phyloP scores from a whole-genome alignment of 2,329 filamentous ascomycete genomes.

The Teratosphaeria nubilosa region DNA sequence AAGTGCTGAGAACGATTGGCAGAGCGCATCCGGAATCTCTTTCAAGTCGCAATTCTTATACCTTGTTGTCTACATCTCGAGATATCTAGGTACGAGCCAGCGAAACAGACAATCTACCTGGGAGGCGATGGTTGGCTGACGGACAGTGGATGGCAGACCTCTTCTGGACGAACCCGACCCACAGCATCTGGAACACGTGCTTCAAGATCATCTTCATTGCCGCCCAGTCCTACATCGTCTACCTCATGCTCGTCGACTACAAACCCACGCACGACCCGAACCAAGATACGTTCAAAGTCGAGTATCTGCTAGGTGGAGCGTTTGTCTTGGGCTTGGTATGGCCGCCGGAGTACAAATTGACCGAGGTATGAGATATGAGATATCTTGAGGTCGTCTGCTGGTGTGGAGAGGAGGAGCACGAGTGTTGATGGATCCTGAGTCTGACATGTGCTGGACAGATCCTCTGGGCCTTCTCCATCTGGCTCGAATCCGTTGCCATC shows the following conservation, averaged over 20 bases:
- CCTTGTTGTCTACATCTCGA: conserved; percentile 82
- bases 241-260: conserved; percentile 95
- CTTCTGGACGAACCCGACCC: conserved; percentile 38
- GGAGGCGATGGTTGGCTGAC: not conserved
- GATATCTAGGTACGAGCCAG: conserved; percentile 54
- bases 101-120: not conserved
- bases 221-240: conserved; percentile 86
- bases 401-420: conserved; percentile 1
- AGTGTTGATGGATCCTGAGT: not conserved
- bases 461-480: conserved; percentile 95
- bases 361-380: conserved; percentile 44
- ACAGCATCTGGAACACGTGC: conserved; percentile 69
- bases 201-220: conserved; percentile 95
- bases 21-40: conserved; percentile 96
- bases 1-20: conserved; percentile 6
- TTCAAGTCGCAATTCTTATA: conserved; percentile 98
- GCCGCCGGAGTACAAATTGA: conserved; percentile 71
- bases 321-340: conserved; percentile 70
- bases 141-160: conserved; percentile 4
- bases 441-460: conserved; percentile 46
- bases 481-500: conserved; percentile 94
- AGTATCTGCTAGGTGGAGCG: conserved; percentile 80
- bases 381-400: not conserved
- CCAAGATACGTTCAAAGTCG: conserved; percentile 92
- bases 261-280: conserved; percentile 96